Percentiles rank a stretch among this genome's conserved stretches.
Conservation (phyloP, 331 rosid species). For the Pyracantha coccinea region DNA sequence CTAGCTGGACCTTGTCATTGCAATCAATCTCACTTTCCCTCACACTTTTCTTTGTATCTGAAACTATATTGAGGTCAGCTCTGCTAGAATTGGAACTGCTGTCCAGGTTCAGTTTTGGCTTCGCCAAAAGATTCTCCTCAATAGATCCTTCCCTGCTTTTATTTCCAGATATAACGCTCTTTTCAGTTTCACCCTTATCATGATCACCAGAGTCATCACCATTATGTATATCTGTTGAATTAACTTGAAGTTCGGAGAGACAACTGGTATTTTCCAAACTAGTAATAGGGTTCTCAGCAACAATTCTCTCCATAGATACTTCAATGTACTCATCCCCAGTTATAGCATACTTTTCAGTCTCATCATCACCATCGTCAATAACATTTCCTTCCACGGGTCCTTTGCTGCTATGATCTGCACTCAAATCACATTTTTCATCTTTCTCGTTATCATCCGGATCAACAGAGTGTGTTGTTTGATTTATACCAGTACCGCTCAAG, state of each 20-base stretch:
- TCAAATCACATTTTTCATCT: conserved; percentile 23
- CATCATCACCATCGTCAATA: conserved; percentile 4
- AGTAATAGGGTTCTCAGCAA: neutral
- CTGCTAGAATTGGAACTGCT: conserved; percentile 10
- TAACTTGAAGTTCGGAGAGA: neutral
- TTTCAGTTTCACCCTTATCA: conserved; percentile 19
- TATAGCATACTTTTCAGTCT: neutral
- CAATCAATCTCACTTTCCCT: conserved; percentile 20
- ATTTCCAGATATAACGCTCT: conserved; percentile 13
- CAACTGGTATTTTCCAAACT: neutral
- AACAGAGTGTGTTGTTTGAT: conserved; percentile 16
- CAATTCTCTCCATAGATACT: neutral
- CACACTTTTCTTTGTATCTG: conserved; percentile 7
- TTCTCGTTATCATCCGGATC: conserved; percentile 9
- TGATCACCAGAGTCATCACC: conserved; percentile 6
- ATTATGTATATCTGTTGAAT: neutral
- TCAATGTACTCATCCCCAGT: conserved; percentile 8
- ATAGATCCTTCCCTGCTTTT: conserved; percentile 12
- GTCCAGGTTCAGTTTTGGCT: conserved; percentile 3
- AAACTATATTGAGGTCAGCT: neutral
- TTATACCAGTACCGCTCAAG: conserved; percentile 7
- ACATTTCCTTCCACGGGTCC: conserved; percentile 20
- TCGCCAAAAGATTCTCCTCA: conserved; percentile 14
- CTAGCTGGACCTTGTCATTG: conserved; percentile 22
- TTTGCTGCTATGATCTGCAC: conserved; percentile 3